Evolutionary conservation across 495 filamentous ascomycete species (phyloP), one percentile per base, ranked within the genome.

Genomic region (Saxophila tyrrhenica): DNA sequence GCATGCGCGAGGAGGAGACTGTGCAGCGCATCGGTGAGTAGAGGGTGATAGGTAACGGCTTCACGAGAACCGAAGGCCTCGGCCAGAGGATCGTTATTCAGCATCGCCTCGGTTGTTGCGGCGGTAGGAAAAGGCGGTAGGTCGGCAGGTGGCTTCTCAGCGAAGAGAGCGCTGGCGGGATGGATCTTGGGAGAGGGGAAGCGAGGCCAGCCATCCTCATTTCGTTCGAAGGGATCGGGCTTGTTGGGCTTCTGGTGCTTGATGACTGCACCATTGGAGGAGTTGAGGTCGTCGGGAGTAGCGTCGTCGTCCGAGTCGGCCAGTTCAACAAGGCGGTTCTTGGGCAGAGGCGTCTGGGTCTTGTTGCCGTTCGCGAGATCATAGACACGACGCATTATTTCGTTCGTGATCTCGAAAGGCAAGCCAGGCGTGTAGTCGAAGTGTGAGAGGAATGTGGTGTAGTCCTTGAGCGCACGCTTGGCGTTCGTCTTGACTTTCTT

Each of bases 351-450:
- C 44, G 51, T 57, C 44, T 56, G 49, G 22, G 52, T 59, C 55
- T 61, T 67, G 64, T 50, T 60, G 38, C 48, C 57, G 39, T 55
- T 59, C 22, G 78, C 74, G 8, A 75, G 72, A 51, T 72, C 72
- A 58, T 80, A 80, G 3, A 85, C 76, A 52, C 79, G 81, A 39
- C 73, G 77, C 32, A 83, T 69, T 61, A 86, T 85, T 13, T 85
- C 82, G 59, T 86, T 77, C 22, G 78, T 77, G 22, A 82, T 71
- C 44, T 82, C 77, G 25, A 79, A 65, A 20, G 81, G 73, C 20
- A 86, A 65, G 45, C 85, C 79, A 0, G 85, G 81, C 1, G 85
- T 85, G 65, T 89, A 89, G 61, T 89, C 83, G 54, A 88, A 84
- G 56, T 81, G 72, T 9, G 78, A 78, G 2, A 90, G 69, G 58